phyloP scores from a whole-genome alignment of 108 stramenopile species.

The Hondaea fermentalgiana region DNA sequence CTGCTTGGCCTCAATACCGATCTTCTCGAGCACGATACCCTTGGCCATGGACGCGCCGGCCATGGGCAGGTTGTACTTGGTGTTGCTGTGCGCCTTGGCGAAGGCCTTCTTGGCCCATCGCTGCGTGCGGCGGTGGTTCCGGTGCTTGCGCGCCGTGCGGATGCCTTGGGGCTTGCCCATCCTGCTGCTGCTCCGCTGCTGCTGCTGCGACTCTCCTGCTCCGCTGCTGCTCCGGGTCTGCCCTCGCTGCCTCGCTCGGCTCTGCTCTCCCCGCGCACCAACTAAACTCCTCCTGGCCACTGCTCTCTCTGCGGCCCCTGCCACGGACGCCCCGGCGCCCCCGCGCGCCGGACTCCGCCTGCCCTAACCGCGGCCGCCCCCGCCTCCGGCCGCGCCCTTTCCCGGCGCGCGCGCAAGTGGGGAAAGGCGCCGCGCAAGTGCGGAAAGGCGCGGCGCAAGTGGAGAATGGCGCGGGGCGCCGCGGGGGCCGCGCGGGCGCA shows the following conservation, averaged over 20 bases:
- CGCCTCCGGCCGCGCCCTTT: too few species aligned
- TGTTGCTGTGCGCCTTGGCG: conserved; percentile 96
- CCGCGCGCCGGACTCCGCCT: too few species aligned
- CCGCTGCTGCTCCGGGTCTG: neutral
- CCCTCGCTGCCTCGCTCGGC: too few species aligned
- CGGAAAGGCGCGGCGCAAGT: too few species aligned
- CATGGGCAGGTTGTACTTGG: conserved; percentile 97
- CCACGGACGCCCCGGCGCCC: too few species aligned
- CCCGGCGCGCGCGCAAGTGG: too few species aligned
- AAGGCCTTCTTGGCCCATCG: conserved; percentile 86
- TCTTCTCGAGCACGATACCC: conserved; percentile 99
- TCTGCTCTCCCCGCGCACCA: too few species aligned
- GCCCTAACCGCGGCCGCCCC: too few species aligned
- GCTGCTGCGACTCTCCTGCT: neutral
- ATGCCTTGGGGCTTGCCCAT: conserved; percentile 83
- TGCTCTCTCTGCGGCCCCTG: too few species aligned
- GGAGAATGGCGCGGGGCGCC: neutral
- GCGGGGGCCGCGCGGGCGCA: neutral
- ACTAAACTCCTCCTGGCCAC: too few species aligned
- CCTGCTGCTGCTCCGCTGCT: neutral
- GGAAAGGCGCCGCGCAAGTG: too few species aligned
- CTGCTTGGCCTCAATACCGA: conserved; percentile 99
- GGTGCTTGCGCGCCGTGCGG: conserved; percentile 97
- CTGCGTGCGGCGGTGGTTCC: conserved; percentile 88
- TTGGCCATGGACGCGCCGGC: conserved; percentile 99